Base-by-base conservation (phyloP, 1,139 yeast genomes). In the Candida tropicalis region DNA sequence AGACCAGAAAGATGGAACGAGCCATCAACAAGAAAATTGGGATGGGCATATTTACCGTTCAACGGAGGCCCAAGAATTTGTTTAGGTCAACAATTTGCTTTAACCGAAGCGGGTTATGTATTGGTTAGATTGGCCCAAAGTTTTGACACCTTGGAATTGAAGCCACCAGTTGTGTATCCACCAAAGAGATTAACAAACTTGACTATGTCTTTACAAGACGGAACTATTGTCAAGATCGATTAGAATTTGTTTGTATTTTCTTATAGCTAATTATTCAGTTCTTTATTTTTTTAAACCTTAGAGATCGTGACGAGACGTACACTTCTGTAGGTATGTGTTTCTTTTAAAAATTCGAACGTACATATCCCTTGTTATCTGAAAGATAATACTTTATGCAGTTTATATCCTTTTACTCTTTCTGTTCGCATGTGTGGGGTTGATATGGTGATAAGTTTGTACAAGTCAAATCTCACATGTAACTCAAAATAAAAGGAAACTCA, bases 1-100 rank as follows among this genome's bases (percentile, higher is more conserved):
- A 60, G 68, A 25, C 81, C 82, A 2, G 78, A 73, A 44, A 65
- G 82, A 47, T 77, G 82, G 82, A 32, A 15, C 29, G 47, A 47
- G 27, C 57, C 57, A 28, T 47, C 49, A 25, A 59, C 59, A 2
- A 46, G 41, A 38, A 43, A 42, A 35, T 58, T 65, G 32, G 73
- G 74, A 29, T 66, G 71, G 71, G 67, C 73, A 5, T 69, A 64
- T 49, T 59, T 70, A 49, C 75, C 75, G 31, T 70, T 70, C 57
- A 69, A 68, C 40, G 70, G 73, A 40, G 74, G 75, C 7, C 74
- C 74, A 31, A 57, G 75, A 50, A 64, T 69, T 26, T 68, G 74
- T 48, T 63, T 70, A 51, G 75, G 74, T 11, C 75, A 70, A 50
- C 75, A 70, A 48, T 70, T 69, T 61, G 75, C 75, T 5, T 62